Percentiles rank a stretch among this genome's conserved stretches.
phyloP scores from a whole-genome alignment of 2,329 filamentous ascomycete genomes.

The Blastomyces percursus region DNA sequence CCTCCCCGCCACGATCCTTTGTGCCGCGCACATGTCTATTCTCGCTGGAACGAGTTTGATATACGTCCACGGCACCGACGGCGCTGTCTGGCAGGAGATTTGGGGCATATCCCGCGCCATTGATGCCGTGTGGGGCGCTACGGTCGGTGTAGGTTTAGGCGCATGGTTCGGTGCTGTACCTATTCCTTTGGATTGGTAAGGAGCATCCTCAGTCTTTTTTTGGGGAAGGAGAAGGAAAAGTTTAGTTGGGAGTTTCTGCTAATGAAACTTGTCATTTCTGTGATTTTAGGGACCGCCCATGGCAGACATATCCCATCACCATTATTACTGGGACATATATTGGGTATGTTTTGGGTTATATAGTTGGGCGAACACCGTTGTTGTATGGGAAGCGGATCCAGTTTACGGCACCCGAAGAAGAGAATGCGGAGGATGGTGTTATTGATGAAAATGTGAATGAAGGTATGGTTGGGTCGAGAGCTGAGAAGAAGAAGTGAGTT shows the following conservation, averaged over 20 bases:
- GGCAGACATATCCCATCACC: constrained; percentile 96
- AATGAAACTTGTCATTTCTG: constrained; percentile 3
- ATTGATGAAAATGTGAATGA: neutral
- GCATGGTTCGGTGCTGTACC: constrained; percentile 91
- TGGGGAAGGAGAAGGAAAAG: no score
- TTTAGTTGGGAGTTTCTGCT: neutral
- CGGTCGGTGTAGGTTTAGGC: constrained; percentile 66
- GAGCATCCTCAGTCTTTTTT: neutral
- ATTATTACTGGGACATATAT: constrained; percentile 72
- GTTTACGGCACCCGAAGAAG: constrained; percentile 20
- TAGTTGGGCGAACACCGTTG: constrained; percentile 22
- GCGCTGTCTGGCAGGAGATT: constrained; percentile 56
- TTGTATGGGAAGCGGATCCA: constrained; percentile 28
- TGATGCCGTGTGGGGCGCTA: constrained; percentile 73
- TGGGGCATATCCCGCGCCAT: constrained; percentile 60
- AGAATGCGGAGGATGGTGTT: constrained; percentile 7
- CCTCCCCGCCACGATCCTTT: constrained; percentile 63
- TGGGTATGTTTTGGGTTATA: constrained; percentile 57
- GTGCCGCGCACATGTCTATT: constrained; percentile 68
- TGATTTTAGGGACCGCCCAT: constrained; percentile 66
- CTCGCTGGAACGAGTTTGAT: constrained; percentile 69
- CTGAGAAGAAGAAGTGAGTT: neutral
- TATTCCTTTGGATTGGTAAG: constrained; percentile 83
- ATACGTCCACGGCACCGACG: constrained; percentile 73
- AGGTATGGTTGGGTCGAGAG: neutral